Conservation (phyloP, 805 yeast genomes). For the Kluyveromyces dobzhanskii region DNA sequence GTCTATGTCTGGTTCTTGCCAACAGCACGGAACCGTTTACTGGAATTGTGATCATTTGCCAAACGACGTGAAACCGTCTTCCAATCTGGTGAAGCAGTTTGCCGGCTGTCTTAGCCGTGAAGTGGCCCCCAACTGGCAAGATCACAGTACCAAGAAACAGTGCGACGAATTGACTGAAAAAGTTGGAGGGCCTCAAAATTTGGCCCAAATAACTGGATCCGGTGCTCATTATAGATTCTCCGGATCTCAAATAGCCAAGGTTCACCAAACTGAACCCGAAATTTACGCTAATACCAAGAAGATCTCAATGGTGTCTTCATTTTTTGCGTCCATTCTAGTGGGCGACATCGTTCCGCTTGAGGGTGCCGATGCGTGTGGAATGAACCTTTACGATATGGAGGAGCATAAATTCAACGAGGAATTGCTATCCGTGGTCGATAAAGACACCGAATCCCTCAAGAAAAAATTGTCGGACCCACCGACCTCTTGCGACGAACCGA, state of each 20-base stretch:
- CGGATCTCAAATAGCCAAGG: conserved; percentile 81
- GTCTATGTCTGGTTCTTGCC: conserved; percentile 79
- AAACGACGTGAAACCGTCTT: conserved; percentile 26
- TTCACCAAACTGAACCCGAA: conserved; percentile 44
- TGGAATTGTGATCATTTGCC: conserved; percentile 50
- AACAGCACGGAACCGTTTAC: conserved; percentile 86
- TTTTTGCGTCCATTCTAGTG: conserved; percentile 60
- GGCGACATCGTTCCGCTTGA: conserved; percentile 62
- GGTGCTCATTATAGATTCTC: conserved; percentile 85
- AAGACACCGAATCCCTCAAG: conserved; percentile 16
- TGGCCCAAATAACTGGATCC: conserved; percentile 73
- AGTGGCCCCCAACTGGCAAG: conserved; percentile 90
- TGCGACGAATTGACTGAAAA: conserved; percentile 49
- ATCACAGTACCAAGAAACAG: conserved; percentile 75
- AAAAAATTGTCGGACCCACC: conserved; percentile 37
- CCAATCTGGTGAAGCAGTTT: conserved; percentile 40
- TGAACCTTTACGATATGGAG: conserved; percentile 76
- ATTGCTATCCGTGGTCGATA: conserved; percentile 37
- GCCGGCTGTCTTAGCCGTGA: conserved; percentile 51
- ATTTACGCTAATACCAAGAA: conserved; percentile 48
- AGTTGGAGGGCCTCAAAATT: conserved; percentile 47
- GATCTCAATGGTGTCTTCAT: conserved; percentile 71
- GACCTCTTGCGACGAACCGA: conserved; percentile 32
- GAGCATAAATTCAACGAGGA: conserved; percentile 46
- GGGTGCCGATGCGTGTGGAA: conserved; percentile 86